Percentiles rank a stretch among this genome's conserved stretches.
Conservation (phyloP, 768 basidiomycete species). For the Phaeotremella fagi region DNA sequence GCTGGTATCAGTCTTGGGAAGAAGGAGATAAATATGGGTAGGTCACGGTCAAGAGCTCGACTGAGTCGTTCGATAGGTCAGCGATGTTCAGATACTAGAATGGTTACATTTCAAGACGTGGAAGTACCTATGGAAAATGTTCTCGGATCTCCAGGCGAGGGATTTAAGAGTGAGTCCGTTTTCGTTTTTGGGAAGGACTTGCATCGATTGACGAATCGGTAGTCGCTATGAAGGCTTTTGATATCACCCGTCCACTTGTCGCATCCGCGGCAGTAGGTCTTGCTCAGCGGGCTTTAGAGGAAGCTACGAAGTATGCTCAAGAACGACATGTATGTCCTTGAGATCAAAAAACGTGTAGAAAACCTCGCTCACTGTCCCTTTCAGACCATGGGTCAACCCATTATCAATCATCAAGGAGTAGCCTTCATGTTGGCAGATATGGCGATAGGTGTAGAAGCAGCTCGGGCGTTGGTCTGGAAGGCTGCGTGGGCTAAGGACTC, state of each 20-base stretch:
- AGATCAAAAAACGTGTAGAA: no score
- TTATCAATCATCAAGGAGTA: conserved; percentile 50
- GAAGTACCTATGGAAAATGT: conserved; percentile 46
- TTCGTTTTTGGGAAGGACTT: no score
- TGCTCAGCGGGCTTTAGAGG: conserved; percentile 49
- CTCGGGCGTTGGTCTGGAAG: conserved; percentile 47
- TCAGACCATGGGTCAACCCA: conserved; percentile 50
- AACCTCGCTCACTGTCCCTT: no score
- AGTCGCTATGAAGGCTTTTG: conserved; percentile 50
- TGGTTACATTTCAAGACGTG: conserved; percentile 49
- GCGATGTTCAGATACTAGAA: conserved; percentile 49
- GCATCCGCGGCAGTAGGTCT: conserved; percentile 49
- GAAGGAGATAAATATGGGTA: conserved; percentile 49
- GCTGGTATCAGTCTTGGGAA: conserved; percentile 42
- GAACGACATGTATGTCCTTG: conserved; percentile 45
- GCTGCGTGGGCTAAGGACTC: conserved; percentile 48
- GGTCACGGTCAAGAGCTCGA: conserved; percentile 7
- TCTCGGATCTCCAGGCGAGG: conserved; percentile 47
- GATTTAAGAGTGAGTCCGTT: conserved; percentile 45
- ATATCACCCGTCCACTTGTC: conserved; percentile 50
- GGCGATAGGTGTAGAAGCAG: conserved; percentile 48
- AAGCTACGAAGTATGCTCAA: conserved; percentile 50
- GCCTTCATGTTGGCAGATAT: conserved; percentile 51
- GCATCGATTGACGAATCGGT: no score
- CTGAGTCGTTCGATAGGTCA: conserved; percentile 38